Percentiles rank a stretch among this genome's conserved stretches.
phyloP scores from a whole-genome alignment of 2,329 filamentous ascomycete species.

The Aureobasidium namibiae region DNA sequence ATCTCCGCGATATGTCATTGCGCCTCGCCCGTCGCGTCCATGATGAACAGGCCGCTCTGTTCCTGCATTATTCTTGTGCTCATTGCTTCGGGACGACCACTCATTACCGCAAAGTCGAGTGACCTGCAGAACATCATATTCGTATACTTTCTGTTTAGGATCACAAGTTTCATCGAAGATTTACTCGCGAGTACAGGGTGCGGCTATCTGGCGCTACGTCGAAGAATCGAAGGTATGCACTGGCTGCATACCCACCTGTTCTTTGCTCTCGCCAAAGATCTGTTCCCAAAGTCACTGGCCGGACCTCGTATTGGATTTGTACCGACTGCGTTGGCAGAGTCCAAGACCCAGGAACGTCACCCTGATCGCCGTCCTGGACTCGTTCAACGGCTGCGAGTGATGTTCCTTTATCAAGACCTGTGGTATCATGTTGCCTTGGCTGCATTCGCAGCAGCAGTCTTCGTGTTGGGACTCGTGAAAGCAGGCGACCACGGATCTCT shows the following conservation, averaged over 20 bases:
- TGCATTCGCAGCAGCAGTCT: neutral
- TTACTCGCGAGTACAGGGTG: conserved; percentile 2
- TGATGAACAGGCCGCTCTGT: conserved; percentile 9
- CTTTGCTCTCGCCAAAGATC: neutral
- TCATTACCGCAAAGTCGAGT: neutral
- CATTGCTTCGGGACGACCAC: neutral
- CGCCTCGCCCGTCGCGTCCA: neutral
- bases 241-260: conserved; percentile 4
- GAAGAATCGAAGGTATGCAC: neutral
- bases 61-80: conserved; percentile 7
- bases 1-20: conserved; percentile 4
- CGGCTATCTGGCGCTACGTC: neutral
- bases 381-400: conserved; percentile 18
- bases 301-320: neutral
- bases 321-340: conserved; percentile 3
- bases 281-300: neutral
- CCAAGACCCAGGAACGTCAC: conserved; percentile 6
- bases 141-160: neutral
- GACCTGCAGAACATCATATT: neutral
- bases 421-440: conserved; percentile 37
- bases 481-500: conserved; percentile 41
- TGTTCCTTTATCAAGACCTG: conserved; percentile 50
- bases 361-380: neutral
- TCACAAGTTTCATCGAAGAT: neutral
- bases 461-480: conserved; percentile 41